These are phyloP conservation scores for Amaranthus cruentus DNA, from an alignment of 148 eudicot species.

Conservation along the genomic window DNA sequence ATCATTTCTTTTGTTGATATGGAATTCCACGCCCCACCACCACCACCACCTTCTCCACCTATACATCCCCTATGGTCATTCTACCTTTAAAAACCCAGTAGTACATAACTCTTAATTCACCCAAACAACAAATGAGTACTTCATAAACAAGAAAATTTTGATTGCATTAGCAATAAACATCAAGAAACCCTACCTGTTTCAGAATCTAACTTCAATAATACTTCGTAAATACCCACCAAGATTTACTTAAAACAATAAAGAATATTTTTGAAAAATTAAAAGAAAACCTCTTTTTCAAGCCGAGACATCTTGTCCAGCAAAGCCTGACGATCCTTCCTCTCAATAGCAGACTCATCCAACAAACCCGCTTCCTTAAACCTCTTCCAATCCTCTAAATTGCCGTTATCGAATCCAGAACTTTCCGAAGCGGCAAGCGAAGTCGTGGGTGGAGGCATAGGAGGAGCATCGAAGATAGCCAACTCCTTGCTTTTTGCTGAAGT, in stretches of 20 bases:
- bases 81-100: background rate
- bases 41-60: too few relatives aligned
- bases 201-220: too few relatives aligned
- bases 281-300: slow-evolving; percentile 63
- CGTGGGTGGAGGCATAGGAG: slow-evolving; percentile 51
- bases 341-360: slow-evolving; percentile 54
- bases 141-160: too few relatives aligned
- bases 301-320: slow-evolving; percentile 34
- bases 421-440: slow-evolving; percentile 29
- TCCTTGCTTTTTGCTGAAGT: slow-evolving; percentile 43
- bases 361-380: slow-evolving; percentile 75
- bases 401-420: slow-evolving; percentile 16
- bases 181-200: background rate
- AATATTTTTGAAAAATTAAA: background rate
- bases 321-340: slow-evolving; percentile 54
- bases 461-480: slow-evolving; percentile 52
- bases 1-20: too few relatives aligned
- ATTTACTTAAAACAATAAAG: background rate
- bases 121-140: background rate
- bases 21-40: too few relatives aligned
- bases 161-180: background rate
- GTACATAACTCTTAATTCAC: background rate
- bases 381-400: slow-evolving; percentile 64
- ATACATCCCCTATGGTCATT: too few relatives aligned
- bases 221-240: too few relatives aligned